Evolutionary conservation across 2,329 filamentous ascomycete genomes (phyloP), one percentile per base, ranked within the genome.

Genomic region (Sclerotinia subarctica): DNA sequence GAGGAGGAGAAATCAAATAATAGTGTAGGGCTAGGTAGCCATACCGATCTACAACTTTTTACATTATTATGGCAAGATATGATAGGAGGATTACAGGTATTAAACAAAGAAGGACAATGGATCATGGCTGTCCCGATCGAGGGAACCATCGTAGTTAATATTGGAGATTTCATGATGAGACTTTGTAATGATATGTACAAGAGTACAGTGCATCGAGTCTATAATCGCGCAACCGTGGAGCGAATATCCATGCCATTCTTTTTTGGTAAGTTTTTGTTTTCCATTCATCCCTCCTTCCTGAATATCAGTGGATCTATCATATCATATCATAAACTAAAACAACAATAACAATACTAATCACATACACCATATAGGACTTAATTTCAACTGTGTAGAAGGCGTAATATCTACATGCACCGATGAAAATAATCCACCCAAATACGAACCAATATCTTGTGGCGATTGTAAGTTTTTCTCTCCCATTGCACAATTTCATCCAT

Each of bases 181-280:
- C 76, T 84, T 32, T 81, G 80, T 52, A 85, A 85, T 73, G 81
- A 84, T 71, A 79, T 75, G 21, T 83, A 84, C 71, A 82, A 80
- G 70, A 82, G 80, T 6, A 85, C 82, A 0, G 81, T 85, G 24
- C 84, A 86, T 73, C 77, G 83, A 21, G 83, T 86, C 3, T 80
- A 80, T 44, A 83, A 83, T 69, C 76, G 78, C 54, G 77, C 78
- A 0, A 71, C 71, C 0, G 74, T 74, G 15, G 81, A 82, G 64
- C 77, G 84, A 19, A 82, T 84, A 53, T 85, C 81, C 0, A 84
- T 86, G 82, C 83, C 84, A 0, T 86, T 86, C 73, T 86, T 86
- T 75, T 83, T 86, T 64, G 82, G 82, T 80, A 73, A 69, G 74
- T 35, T 32, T 53, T 15, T 24, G 49, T 66, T 35, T 54, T 10